phyloP scores from a whole-genome alignment of 2,329 filamentous ascomycete species.

The Fusarium piperis region DNA sequence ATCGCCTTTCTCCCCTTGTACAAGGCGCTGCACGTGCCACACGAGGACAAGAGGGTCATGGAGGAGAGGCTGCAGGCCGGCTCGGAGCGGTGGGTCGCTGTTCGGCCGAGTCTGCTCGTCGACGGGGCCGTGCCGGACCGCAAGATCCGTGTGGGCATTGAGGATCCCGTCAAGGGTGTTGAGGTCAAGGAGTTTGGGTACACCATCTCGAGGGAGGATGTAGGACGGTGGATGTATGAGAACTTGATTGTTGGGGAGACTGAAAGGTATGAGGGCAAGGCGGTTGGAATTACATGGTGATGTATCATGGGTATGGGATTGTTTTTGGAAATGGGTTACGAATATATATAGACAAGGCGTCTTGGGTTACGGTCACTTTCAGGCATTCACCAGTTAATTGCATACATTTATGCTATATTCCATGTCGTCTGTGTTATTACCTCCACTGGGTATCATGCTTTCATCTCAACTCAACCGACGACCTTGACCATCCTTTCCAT shows the following conservation, averaged over 20 bases:
- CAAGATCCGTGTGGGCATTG: slow-evolving; percentile 44
- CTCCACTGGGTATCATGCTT: background rate
- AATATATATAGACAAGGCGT: background rate
- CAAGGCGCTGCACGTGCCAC: slow-evolving; percentile 52
- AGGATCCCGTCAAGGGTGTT: slow-evolving; percentile 46
- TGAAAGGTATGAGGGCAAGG: slow-evolving; percentile 41
- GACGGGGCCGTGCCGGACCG: slow-evolving; percentile 35
- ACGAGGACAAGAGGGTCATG: slow-evolving; percentile 59
- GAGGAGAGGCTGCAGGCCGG: slow-evolving; percentile 46
- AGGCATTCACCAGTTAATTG: background rate
- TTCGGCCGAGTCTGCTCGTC: slow-evolving; percentile 50
- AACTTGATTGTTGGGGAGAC: slow-evolving; percentile 43
- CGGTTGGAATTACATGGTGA: slow-evolving; percentile 44
- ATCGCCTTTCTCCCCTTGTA: slow-evolving; percentile 57
- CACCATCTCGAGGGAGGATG: slow-evolving; percentile 47
- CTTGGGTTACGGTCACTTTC: background rate
- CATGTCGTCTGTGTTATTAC: background rate
- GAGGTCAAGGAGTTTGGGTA: slow-evolving; percentile 53
- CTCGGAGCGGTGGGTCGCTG: slow-evolving; percentile 47
- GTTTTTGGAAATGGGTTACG: background rate
- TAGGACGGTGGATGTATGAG: slow-evolving; percentile 54
- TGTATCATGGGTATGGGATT: background rate
- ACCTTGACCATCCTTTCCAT: background rate
- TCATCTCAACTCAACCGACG: background rate
- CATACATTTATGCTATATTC: background rate